Percentiles rank a stretch among this genome's conserved stretches.
These are phyloP conservation scores for Suillus sp. DNA, from an alignment of 768 basidiomycete genomes.

Conservation along the genomic window DNA sequence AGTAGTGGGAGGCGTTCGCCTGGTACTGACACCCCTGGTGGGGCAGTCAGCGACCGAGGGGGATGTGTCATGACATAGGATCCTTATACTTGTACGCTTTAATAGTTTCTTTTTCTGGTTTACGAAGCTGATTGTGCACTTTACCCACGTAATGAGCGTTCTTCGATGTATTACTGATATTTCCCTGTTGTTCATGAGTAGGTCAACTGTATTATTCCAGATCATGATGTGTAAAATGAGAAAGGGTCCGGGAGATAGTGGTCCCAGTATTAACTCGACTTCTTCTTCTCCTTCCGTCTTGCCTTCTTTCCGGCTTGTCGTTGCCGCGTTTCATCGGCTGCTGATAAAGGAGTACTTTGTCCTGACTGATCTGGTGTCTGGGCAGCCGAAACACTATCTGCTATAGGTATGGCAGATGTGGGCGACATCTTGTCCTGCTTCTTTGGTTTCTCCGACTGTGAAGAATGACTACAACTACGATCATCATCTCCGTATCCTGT, in stretches of 20 bases:
- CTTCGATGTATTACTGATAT: conserved; percentile 17
- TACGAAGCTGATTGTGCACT: conserved; percentile 15
- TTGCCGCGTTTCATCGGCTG: conserved; percentile 26
- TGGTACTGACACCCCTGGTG: conserved; percentile 54
- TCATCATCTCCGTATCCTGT: conserved; percentile 37
- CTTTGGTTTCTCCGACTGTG: conserved; percentile 5
- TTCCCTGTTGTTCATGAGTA: conserved; percentile 1
- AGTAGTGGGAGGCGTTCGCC: conserved; percentile 49
- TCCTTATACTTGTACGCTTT: conserved; percentile 32
- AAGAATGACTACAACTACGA: conserved; percentile 7
- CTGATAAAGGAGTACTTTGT: conserved; percentile 25
- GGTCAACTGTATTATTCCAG: conserved; percentile 8
- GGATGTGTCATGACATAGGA: conserved; percentile 71
- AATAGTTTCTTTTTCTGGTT: conserved; percentile 19
- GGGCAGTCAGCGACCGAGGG: conserved; percentile 46
- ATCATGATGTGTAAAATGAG: not conserved
- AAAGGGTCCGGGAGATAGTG: not conserved
- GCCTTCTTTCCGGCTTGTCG: conserved; percentile 36
- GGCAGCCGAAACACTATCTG: conserved; percentile 12
- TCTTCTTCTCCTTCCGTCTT: conserved; percentile 36
- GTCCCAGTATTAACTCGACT: not conserved
- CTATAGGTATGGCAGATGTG: conserved; percentile 1
- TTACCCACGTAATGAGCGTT: conserved; percentile 19
- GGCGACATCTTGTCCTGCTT: conserved; percentile 18
- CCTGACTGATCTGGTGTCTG: conserved; percentile 17